These are phyloP conservation scores for Boletus coccyginus DNA, from an alignment of 768 basidiomycete species.

Conservation along the genomic window DNA sequence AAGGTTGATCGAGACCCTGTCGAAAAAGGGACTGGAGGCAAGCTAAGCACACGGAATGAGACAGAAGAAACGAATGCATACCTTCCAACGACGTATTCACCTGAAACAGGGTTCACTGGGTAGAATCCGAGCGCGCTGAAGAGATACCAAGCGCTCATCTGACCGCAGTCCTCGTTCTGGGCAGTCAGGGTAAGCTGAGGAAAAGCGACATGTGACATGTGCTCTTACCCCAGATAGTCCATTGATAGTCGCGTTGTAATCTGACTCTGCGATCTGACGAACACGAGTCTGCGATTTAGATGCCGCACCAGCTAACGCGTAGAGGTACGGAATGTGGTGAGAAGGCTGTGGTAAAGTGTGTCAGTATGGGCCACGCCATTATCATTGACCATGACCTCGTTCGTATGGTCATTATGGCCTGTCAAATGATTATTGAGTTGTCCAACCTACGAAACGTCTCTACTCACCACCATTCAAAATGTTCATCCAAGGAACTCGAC, in stretches of 20 bases:
- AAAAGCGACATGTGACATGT: background rate
- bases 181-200: background rate
- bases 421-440: conserved; percentile 17
- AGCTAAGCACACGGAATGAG: background rate
- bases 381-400: conserved; percentile 45
- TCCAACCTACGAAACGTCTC: background rate
- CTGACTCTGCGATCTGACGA: conserved; percentile 55
- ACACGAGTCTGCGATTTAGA: conserved; percentile 71
- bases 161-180: conserved; percentile 87
- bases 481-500: conserved; percentile 63
- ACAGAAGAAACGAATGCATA: conserved; percentile 25
- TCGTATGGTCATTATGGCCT: conserved; percentile 80
- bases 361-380: conserved; percentile 2
- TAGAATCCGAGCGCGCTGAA: conserved; percentile 84
- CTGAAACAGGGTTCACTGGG: conserved; percentile 78
- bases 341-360: conserved; percentile 52
- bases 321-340: conserved; percentile 84
- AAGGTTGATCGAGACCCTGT: conserved; percentile 52
- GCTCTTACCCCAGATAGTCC: conserved; percentile 68
- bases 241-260: conserved; percentile 67
- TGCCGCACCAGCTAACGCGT: conserved; percentile 68
- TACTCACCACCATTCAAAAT: conserved; percentile 46
- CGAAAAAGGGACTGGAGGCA: conserved; percentile 47
- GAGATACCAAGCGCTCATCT: conserved; percentile 89
- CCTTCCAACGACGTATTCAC: conserved; percentile 75